phyloP scores from a whole-genome alignment of 495 filamentous ascomycete species.

The Penicillium desertorum region DNA sequence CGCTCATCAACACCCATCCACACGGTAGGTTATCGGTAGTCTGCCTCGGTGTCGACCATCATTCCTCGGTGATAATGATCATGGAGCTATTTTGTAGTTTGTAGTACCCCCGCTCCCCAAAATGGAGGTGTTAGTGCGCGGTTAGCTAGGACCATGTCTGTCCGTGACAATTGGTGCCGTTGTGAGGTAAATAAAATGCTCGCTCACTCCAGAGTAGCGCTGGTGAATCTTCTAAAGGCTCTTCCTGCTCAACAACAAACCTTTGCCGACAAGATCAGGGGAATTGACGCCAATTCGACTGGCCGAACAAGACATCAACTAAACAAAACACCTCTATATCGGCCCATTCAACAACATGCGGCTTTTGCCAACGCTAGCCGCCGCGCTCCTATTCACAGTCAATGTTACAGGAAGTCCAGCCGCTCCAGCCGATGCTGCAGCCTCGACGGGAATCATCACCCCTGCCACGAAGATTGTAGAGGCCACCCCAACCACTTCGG shows the following conservation, averaged over 20 bases:
- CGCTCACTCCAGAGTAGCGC: conserved; percentile 10
- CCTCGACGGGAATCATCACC: neutral
- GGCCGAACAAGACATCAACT: conserved; percentile 8
- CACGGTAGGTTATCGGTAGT: conserved; percentile 17
- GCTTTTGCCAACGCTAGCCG: conserved; percentile 29
- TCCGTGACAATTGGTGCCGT: conserved; percentile 19
- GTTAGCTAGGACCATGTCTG: conserved; percentile 16
- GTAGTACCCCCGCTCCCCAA: neutral
- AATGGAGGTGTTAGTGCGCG: neutral
- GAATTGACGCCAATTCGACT: conserved; percentile 21
- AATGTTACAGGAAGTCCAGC: conserved; percentile 23
- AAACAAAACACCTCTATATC: conserved; percentile 14
- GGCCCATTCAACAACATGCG: conserved; percentile 24
- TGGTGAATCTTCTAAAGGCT: conserved; percentile 17
- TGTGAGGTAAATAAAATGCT: conserved; percentile 27
- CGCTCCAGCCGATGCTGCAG: conserved; percentile 5
- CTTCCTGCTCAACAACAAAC: conserved; percentile 23
- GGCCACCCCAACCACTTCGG: conserved; percentile 3
- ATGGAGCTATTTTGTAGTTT: conserved; percentile 2
- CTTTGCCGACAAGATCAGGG: conserved; percentile 20
- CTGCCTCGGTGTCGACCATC: conserved; percentile 28
- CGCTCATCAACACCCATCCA: conserved; percentile 19
- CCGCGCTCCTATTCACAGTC: conserved; percentile 24
- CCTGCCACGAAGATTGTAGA: conserved; percentile 1
- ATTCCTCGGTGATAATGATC: conserved; percentile 14